Evolutionary conservation across 164 flowering plant genomes (phyloP), one percentile per base, ranked within the genome.

Genomic region (Stephania japonica): DNA sequence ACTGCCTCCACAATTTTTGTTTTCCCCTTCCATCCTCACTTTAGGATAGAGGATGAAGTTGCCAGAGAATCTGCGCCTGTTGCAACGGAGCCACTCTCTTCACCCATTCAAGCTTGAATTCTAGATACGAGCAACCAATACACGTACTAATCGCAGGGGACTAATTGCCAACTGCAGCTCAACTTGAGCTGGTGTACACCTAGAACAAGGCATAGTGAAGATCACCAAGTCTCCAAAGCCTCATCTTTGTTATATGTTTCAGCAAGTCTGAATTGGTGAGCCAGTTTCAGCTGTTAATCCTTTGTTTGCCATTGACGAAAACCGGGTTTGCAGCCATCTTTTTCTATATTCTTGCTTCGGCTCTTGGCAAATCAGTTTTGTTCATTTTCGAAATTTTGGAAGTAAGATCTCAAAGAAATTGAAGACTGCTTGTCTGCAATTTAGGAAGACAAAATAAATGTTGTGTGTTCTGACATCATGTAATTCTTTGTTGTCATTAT

Each of bases 1-100:
- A 75, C 85, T 49, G 89, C 94, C 32, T 84, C 89, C 6, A 75
- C 88, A 19, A 67, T 93, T 49, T 96, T 92, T 79, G 87, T 96
- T 6, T 96, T 86, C 76, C 99, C 98, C 26, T 83, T 89, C 0
- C 74, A 83, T 68, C 97, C 91, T 65, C 85, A 76, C 70, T 83
- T 87, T 70, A 71, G 81, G 81, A 43, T 75, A 69, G 81, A 61
- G 27, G 83, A 73, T 24, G 69, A 42, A 19, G 75, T 24, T 64
- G 80, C 72, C 24, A 76, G 42, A 43, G 69, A 25, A 41, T 14
- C 65, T 44, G 83, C 82, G 42, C 72, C 83, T 13, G 26, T 81
- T 80, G 71, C 78, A 13, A 75, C 81, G 19, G 75, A 65, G 41
- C 70, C 64, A 49, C 21, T 11, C 19, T n/a, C 23, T 2, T 21